phyloP scores from a whole-genome alignment of 2,329 filamentous ascomycete genomes.

The Diplocarpon rosae region DNA sequence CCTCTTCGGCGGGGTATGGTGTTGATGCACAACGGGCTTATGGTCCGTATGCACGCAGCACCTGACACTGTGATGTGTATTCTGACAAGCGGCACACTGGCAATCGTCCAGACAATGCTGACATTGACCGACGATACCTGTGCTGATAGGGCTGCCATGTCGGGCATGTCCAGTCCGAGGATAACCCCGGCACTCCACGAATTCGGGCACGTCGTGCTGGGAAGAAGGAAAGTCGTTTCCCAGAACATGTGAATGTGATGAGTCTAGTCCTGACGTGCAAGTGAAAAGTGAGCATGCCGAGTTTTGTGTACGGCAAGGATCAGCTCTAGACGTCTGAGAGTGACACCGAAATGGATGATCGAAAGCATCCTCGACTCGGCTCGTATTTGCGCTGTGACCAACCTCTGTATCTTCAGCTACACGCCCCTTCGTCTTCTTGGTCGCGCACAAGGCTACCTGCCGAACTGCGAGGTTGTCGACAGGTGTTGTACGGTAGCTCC shows the following conservation, averaged over 20 bases:
- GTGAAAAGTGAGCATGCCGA: not conserved
- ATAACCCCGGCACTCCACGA: slow-evolving; percentile 20
- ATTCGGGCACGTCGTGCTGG: slow-evolving; percentile 5
- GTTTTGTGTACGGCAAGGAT: not conserved
- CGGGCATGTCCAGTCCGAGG: slow-evolving; percentile 19
- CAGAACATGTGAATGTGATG: not conserved
- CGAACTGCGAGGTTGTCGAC: slow-evolving; percentile 14
- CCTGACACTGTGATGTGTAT: slow-evolving; percentile 19
- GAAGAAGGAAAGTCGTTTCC: not conserved
- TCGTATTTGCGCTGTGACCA: slow-evolving; percentile 17
- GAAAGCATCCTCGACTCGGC: slow-evolving; percentile 9
- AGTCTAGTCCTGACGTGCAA: slow-evolving; percentile 1
- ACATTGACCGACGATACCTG: slow-evolving; percentile 20
- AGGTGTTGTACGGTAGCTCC: slow-evolving; percentile 17
- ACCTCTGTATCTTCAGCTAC: slow-evolving; percentile 14
- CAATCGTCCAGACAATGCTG: slow-evolving; percentile 25
- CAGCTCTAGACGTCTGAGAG: not conserved
- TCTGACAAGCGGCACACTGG: slow-evolving; percentile 19
- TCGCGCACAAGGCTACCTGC: slow-evolving; percentile 18
- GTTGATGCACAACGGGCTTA: slow-evolving; percentile 14
- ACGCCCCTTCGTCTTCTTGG: slow-evolving; percentile 8
- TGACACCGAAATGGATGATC: slow-evolving; percentile 1
- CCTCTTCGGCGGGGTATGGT: slow-evolving; percentile 10
- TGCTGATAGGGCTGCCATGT: slow-evolving; percentile 14
- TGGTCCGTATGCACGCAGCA: slow-evolving; percentile 21